Evolutionary conservation across 208 protist genomes (phyloP), one percentile per base, ranked within the genome.

Genomic region (Leptomonas seymouri): DNA sequence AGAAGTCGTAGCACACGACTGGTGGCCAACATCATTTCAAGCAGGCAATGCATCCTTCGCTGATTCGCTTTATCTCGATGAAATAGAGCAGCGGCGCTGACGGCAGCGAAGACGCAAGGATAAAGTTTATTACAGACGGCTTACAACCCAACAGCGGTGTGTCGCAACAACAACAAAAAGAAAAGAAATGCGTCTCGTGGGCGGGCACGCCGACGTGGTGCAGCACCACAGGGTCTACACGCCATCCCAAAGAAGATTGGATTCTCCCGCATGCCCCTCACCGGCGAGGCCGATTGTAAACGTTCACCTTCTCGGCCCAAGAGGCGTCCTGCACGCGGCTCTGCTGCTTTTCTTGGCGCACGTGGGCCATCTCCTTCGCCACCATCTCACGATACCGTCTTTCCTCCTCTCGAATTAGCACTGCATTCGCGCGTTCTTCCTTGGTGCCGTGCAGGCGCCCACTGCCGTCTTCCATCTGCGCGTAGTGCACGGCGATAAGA

Each of bases 381-480:
- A 93, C 71, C 48, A 85, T 82, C 58, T 82, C 82, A 30, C 74
- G 66, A 67, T 96, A 90, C 20, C 86, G 83, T 27, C 71, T 71
- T 66, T 87, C 86, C 73, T 94, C 80, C 51, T 89, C 82, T 15
- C 74, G 82, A 20, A 96, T 84, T 6, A 94, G 50, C n/a, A 67
- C 69, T 14, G 91, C 91, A 62, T 93, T 96, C 3, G 67, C 79
- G 11, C 91, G 81, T 80, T 96, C 91, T 67, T 88, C 87, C 31
- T 56, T 68, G 5, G 71, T 85, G 63, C 91, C 91, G 71, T 96
- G 91, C 55, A 84, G 70, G 18, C 82, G 78, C 27, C 91, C 88
- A 58, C 86, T 94, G 44, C 91, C 91, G 74, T 96, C 91, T 64
- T 87, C 84, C 66, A 93, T 79, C 73, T 84, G 78, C 12, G 91